Conservation (phyloP, 805 yeast genomes). For the Zygotorulaspora chibaensis region DNA sequence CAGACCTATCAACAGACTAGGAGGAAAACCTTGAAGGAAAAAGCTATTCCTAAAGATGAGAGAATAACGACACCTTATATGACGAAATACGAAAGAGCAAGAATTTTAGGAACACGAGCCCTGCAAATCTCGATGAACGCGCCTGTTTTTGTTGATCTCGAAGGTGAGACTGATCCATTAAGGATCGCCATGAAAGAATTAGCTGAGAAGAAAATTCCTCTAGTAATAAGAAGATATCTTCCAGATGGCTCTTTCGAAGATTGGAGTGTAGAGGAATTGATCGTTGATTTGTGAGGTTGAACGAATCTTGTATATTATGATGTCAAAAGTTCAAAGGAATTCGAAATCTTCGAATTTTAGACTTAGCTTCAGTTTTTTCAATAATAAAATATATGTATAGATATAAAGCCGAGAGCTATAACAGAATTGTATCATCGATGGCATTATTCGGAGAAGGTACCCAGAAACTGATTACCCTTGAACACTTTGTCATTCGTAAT, state of each 20-base stretch:
- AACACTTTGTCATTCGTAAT: conserved; percentile 57
- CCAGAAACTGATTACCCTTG: conserved; percentile 58
- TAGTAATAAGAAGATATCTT: conserved; percentile 89
- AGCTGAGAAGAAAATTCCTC: conserved; percentile 89
- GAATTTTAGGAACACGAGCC: conserved; percentile 96
- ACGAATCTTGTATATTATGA: conserved; percentile 10
- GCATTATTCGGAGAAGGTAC: conserved; percentile 38
- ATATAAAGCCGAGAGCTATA: not conserved
- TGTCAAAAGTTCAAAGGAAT: not conserved
- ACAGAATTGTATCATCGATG: not conserved
- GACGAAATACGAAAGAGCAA: conserved; percentile 98
- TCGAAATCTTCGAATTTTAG: not conserved
- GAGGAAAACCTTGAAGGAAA: conserved; percentile 65
- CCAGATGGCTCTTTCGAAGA: conserved; percentile 98
- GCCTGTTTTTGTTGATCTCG: conserved; percentile 94
- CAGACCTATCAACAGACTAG: conserved; percentile 36
- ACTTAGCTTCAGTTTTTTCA: not conserved
- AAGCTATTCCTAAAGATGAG: conserved; percentile 83
- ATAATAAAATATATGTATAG: conserved; percentile 1
- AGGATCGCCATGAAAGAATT: conserved; percentile 97
- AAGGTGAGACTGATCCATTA: conserved; percentile 98
- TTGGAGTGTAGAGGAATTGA: conserved; percentile 98
- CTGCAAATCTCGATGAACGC: conserved; percentile 97
- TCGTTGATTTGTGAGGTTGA: conserved; percentile 61
- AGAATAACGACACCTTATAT: conserved; percentile 96